phyloP scores from a whole-genome alignment of 2,329 filamentous ascomycete genomes.

The Curvularia verruculosa region DNA sequence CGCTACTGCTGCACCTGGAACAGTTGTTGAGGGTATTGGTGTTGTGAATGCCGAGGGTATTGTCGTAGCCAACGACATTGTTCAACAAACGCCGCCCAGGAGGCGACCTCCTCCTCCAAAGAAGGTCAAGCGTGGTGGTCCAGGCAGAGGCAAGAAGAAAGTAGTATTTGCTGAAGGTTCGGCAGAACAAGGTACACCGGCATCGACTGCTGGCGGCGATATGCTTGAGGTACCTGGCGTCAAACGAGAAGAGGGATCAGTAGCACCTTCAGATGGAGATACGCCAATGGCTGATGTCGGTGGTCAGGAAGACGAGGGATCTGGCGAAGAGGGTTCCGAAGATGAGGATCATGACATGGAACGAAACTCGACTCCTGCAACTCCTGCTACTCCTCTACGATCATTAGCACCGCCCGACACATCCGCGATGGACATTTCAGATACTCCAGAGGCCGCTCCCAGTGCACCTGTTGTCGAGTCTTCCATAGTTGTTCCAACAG shows the following conservation, averaged over 20 bases:
- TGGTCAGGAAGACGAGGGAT: constrained; percentile 53
- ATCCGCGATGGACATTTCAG: constrained; percentile 21
- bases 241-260: constrained; percentile 51
- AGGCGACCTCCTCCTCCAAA: constrained; percentile 77
- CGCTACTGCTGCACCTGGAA: constrained; percentile 61
- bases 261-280: constrained; percentile 45
- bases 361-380: constrained; percentile 54
- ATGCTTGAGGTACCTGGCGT: constrained; percentile 34
- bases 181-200: constrained; percentile 35
- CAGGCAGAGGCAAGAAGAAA: constrained; percentile 80
- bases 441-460: constrained; percentile 7
- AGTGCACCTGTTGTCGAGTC: background rate
- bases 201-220: constrained; percentile 30
- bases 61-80: constrained; percentile 57
- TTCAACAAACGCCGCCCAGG: constrained; percentile 58
- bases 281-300: constrained; percentile 55
- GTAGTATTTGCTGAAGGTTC: constrained; percentile 63
- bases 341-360: constrained; percentile 57
- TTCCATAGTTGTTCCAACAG: background rate
- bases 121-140: constrained; percentile 76
- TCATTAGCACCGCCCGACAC: constrained; percentile 14
- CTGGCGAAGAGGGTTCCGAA: constrained; percentile 54
- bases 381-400: constrained; percentile 47
- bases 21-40: constrained; percentile 64
- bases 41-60: constrained; percentile 67